phyloP scores from a whole-genome alignment of 2,329 filamentous ascomycete species.

The Helminthosporium solani region DNA sequence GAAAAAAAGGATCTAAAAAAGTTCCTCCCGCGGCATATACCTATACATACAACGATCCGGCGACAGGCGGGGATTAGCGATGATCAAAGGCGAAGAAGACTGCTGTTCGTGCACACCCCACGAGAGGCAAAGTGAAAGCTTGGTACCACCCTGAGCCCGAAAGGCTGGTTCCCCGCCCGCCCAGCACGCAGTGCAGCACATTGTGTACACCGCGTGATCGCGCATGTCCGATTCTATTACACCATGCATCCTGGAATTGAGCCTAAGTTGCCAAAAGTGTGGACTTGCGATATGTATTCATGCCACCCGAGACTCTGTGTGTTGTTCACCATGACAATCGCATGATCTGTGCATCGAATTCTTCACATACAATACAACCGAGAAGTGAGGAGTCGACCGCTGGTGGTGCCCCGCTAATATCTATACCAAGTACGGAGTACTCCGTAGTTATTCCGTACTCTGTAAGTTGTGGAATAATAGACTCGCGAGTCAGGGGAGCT shows the following conservation, averaged over 20 bases:
- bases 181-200: no score
- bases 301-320: background rate
- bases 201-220: constrained; percentile 1
- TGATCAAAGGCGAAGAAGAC: background rate
- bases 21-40: no score
- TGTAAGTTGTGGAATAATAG: background rate
- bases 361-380: no score
- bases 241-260: background rate
- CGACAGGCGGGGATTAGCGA: no score
- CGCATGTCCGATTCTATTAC: background rate
- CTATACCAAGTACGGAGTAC: no score
- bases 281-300: background rate
- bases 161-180: background rate
- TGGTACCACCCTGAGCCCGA: no score
- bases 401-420: no score
- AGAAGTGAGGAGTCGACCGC: no score
- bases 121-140: background rate
- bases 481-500: background rate
- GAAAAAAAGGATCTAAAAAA: background rate
- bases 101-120: background rate
- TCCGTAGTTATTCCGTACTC: no score
- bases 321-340: background rate
- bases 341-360: background rate
- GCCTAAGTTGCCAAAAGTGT: background rate
- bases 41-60: no score